These are phyloP conservation scores for Boletus bicolor DNA, from an alignment of 768 basidiomycete species.

Conservation along the genomic window DNA sequence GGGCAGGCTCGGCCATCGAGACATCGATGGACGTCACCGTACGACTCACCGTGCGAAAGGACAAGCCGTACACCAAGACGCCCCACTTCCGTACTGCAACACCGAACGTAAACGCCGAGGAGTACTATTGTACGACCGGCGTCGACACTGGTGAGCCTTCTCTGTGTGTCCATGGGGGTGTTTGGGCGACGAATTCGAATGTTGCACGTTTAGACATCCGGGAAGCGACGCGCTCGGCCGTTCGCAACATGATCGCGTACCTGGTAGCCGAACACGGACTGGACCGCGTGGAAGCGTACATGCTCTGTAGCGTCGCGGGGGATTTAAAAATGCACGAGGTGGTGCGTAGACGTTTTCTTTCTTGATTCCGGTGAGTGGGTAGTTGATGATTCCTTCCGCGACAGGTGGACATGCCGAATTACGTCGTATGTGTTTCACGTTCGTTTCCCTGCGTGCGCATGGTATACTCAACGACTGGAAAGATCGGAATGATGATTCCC, in stretches of 20 bases:
- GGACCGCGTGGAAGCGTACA: conserved; percentile 50
- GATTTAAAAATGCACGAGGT: conserved; percentile 63
- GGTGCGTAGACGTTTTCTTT: conserved; percentile 24
- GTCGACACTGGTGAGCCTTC: conserved; percentile 40
- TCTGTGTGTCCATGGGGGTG: neutral
- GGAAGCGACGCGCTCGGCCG: conserved; percentile 53
- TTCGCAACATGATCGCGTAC: conserved; percentile 56
- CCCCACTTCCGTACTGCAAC: conserved; percentile 49
- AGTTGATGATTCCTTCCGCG: neutral
- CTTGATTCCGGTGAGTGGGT: neutral
- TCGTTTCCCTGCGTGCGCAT: neutral
- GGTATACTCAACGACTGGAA: neutral
- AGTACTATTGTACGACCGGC: conserved; percentile 59
- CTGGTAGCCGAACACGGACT: conserved; percentile 44
- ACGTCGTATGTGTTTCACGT: conserved; percentile 41
- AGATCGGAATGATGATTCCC: conserved; percentile 60
- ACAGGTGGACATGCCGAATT: conserved; percentile 66
- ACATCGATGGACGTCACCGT: conserved; percentile 56
- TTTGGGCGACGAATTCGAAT: neutral
- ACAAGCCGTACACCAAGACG: conserved; percentile 54
- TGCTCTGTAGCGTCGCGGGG: conserved; percentile 58
- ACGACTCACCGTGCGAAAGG: conserved; percentile 54
- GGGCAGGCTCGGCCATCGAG: conserved; percentile 58
- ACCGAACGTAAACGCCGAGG: conserved; percentile 19
- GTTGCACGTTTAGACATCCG: conserved; percentile 38